Evolutionary conservation across 2,329 filamentous ascomycete genomes (phyloP), one percentile per base, ranked within the genome.

Genomic region (Talaromyces sp.): DNA sequence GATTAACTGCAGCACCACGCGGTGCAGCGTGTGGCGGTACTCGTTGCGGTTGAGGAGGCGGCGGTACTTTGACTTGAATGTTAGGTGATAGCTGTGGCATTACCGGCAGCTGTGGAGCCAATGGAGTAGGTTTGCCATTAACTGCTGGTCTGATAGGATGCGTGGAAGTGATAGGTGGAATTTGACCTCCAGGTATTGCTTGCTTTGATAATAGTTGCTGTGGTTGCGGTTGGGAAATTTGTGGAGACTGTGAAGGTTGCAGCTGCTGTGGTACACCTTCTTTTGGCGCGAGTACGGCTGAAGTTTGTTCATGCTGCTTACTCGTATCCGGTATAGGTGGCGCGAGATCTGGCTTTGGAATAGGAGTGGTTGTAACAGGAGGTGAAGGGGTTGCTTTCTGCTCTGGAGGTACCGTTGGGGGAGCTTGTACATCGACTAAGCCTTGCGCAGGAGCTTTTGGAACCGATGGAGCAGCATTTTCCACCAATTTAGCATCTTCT

Each of bases 101-200:
- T 13, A 45, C 43, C n/a, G 66, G 65, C 50, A 66, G 65, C 21
- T 68, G 59, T 35, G 63, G 52, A n/a, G 66, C 62, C 33, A 63
- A 51, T 6, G 25, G 25, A 28, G 58, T 41, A 7, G 51, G 50
- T 19, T 66, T 68, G 25, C 60, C 67, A 58, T 66, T 64, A 40
- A 57, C 45, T 8, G 62, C 54, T 35, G 62, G 43, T 50, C 63
- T 64, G 21, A 58, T 39, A 54, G 53, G 51, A 37, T 61, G 60
- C 37, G 55, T 63, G n/a, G 61, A 54, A 28, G 54, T 33, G 41
- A 59, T 37, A 5, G 60, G 59, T 31, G 36, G 40, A 7, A 11
- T 8, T 17, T 31, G 53, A 21, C 17, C 31, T 39, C 13, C 35
- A 40, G 54, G n/a, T 17, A 41, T 40, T 13, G 33, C 36, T 59